These are phyloP conservation scores for Cutaneotrichosporon daszewskae DNA, from an alignment of 1,284 basidiomycete species.

Conservation along the genomic window DNA sequence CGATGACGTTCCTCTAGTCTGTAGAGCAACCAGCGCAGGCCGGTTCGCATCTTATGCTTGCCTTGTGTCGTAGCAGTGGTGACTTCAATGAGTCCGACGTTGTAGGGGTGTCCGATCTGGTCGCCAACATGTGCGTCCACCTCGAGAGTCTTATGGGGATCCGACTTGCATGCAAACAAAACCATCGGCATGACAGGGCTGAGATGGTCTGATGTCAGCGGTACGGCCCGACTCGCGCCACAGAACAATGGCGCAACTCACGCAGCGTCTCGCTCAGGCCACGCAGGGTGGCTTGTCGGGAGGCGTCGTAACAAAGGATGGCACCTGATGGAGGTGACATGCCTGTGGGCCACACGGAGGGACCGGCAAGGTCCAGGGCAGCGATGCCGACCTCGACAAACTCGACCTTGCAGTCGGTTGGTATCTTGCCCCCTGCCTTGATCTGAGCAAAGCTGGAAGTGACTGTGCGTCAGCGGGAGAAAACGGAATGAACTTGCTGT, in stretches of 20 bases:
- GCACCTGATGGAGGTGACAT: conserved; percentile 34
- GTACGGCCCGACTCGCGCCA: background rate
- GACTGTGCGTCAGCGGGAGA: conserved; percentile 21
- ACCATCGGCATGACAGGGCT: conserved; percentile 32
- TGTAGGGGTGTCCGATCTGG: conserved; percentile 41
- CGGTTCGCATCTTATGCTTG: conserved; percentile 45
- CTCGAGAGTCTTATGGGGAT: conserved; percentile 28
- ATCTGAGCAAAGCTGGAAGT: conserved; percentile 31
- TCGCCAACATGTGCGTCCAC: conserved; percentile 41
- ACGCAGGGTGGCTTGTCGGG: conserved; percentile 24
- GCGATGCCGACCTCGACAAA: conserved; percentile 41
- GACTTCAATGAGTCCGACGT: conserved; percentile 46
- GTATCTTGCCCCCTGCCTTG: conserved; percentile 33
- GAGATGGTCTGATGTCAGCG: conserved; percentile 17
- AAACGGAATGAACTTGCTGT: background rate
- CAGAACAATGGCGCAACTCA: conserved; percentile 21
- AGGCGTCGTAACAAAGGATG: conserved; percentile 45
- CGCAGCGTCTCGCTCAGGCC: conserved; percentile 35
- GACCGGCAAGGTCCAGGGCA: conserved; percentile 17
- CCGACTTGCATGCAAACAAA: conserved; percentile 46
- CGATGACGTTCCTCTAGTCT: conserved; percentile 37
- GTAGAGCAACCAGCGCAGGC: conserved; percentile 43
- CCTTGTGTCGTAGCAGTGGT: conserved; percentile 34
- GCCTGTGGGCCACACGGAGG: conserved; percentile 24
- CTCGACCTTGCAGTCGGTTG: conserved; percentile 31